Base-by-base conservation (phyloP, 1,284 basidiomycete genomes). In the Stygiomarasmius scandens region DNA sequence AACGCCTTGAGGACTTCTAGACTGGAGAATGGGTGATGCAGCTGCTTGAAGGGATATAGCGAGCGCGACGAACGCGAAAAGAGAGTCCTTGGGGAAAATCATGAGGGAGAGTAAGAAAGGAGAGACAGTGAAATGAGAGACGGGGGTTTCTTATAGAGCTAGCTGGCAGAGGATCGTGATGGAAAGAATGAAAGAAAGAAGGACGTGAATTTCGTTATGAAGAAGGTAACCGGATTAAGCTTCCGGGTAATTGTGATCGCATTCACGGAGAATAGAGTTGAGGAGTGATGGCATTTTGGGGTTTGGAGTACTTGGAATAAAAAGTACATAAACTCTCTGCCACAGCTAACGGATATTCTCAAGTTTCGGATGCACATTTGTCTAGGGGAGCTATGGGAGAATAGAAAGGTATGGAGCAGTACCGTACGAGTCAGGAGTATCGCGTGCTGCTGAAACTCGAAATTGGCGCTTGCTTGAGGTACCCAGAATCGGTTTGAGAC, bases 101-200 rank as follows among this genome's bases (percentile, higher is more conserved):
- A 19, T 29, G 29, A 43, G 29, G 41, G 51, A 43, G 20, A n/a
- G 20, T 38, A 45, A 43, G 25, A 36, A 44, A 52, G 9, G 32
- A 34, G 20, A 6, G 49, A 34, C 38, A 9, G 6, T 32, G 6
- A 32, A 41, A 41, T 4, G 16, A n/a, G 16, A 4, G 16, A 16
- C 8, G 16, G 16, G n/a, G 38, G 38, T 16, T n/a, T 41, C n/a
- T 16, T 41, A 41, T 19, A 41, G 38, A 41, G 38, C 38, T 16
- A 19, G 38, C 38, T 8, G 38, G 11, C 38, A 51, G 20, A 36
- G 4, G 32, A 3, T 23, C 32, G 38, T 52, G 51, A 41, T 43
- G 20, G 20, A 29, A 29, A 29, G 36, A 25, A 27, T 27, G 38
- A 52, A 52, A 0, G 75, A 76, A 12, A 74, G 63, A 8, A 73